Evolutionary conservation across 345 rosid species (phyloP).

Genomic region (Aquilaria yunnanensis): DNA sequence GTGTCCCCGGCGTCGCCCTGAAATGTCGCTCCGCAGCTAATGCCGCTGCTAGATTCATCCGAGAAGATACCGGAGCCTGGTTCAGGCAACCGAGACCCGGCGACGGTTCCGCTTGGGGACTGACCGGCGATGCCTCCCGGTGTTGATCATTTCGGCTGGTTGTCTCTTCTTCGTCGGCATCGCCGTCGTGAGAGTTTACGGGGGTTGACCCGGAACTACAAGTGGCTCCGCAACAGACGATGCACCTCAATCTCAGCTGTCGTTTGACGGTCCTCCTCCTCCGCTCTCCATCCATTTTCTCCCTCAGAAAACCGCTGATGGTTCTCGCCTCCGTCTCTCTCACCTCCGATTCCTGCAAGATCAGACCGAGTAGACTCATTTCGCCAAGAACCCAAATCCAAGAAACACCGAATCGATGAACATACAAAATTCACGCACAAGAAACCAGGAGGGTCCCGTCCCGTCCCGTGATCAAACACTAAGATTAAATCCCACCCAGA

Average conservation of each 20-base stretch:
- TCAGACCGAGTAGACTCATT: slow-evolving; percentile 43
- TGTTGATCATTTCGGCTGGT: no score
- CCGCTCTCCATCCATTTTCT: slow-evolving; percentile 39
- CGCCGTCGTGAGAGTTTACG: slow-evolving; percentile 35
- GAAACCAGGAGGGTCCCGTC: no score
- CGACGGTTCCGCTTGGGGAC: not conserved
- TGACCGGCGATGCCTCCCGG: no score
- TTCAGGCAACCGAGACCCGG: no score
- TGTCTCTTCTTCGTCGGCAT: slow-evolving; percentile 2
- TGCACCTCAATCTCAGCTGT: slow-evolving; percentile 53
- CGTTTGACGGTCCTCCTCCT: slow-evolving; percentile 46
- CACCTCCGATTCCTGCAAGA: slow-evolving; percentile 33
- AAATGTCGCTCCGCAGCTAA: slow-evolving; percentile 75
- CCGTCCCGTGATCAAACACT: no score
- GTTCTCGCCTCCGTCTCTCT: slow-evolving; percentile 22
- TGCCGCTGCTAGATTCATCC: slow-evolving; percentile 89
- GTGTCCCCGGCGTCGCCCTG: slow-evolving; percentile 19
- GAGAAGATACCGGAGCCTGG: slow-evolving; percentile 17
- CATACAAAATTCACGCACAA: no score
- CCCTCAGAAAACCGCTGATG: slow-evolving; percentile 43
- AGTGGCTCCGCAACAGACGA: slow-evolving; percentile 70
- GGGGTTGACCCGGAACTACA: slow-evolving; percentile 41
- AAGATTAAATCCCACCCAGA: no score
- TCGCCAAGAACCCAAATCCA: not conserved
- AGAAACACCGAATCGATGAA: no score